A percentile compares a stretch with the other conserved stretches of the same genome.
These are phyloP conservation scores for Amborella trichopoda DNA, from an alignment of 164 flowering plant genomes.

Conservation along the genomic window DNA sequence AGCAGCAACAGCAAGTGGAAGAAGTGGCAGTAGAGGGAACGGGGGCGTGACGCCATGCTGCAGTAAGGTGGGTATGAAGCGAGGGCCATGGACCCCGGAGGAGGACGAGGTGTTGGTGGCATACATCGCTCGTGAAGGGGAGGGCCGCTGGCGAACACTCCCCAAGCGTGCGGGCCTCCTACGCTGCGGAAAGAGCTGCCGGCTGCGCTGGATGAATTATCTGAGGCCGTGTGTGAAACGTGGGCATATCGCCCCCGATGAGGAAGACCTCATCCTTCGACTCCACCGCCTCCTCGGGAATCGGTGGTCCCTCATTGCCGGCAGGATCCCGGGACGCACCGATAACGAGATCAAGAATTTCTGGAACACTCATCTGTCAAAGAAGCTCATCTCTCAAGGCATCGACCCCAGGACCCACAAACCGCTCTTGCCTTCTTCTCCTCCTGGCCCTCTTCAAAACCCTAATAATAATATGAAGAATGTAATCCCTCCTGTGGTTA, in stretches of 20 bases:
- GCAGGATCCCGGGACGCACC: constrained; percentile 60
- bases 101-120: constrained; percentile 37
- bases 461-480: not conserved
- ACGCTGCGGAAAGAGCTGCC: constrained; percentile 63
- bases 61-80: constrained; percentile 39
- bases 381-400: constrained; percentile 23
- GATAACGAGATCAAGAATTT: constrained; percentile 75
- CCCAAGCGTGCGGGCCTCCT: constrained; percentile 42
- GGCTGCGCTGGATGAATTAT: constrained; percentile 64
- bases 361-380: constrained; percentile 60
- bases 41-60: constrained; percentile 29
- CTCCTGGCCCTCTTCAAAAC: not conserved
- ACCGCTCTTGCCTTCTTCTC: constrained; percentile 3
- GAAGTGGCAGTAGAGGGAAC: not conserved
- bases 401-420: constrained; percentile 22
- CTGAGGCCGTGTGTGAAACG: constrained; percentile 54
- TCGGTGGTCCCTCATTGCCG: constrained; percentile 65
- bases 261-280: constrained; percentile 53
- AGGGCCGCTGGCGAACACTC: constrained; percentile 53
- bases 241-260: constrained; percentile 49
- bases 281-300: constrained; percentile 48
- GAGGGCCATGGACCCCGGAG: constrained; percentile 67
- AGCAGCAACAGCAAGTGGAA: no score
- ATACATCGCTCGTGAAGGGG: constrained; percentile 37
- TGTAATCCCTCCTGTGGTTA: no score